Evolutionary conservation across 2,329 filamentous ascomycete genomes (phyloP), one percentile per base, ranked within the genome.

Genomic region (Colletotrichum sp.): DNA sequence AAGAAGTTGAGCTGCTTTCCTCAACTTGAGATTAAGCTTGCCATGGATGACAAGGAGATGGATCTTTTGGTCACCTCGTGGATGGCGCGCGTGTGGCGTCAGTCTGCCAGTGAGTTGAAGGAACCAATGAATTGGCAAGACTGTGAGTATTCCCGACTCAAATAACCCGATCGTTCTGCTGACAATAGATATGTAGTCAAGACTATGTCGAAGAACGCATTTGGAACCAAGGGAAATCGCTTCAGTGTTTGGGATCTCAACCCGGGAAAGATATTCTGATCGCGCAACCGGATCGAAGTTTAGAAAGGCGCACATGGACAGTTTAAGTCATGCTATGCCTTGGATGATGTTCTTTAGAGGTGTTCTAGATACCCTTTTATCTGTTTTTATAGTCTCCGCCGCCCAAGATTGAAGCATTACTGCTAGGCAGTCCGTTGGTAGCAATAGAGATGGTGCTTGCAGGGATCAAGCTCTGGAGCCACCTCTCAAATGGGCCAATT

Each of bases 31-130:
- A 78, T 83, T 6, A 80, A 80, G 34, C 55, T 52, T 1, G 64
- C 18, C 0, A 60, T 82, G 22, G 76, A 79, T 2, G 80, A 81
- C n/a, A 83, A 80, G 62, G 36, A 79, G 10, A 72, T 82, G 44
- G 82, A 83, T 75, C 67, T 83, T 3, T 52, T 83, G 15, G 81
- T 83, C 1, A 71, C 81, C 1, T 81, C 81, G 10, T 83, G 82
- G 82, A 79, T 79, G 66, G 80, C 81, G 4, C 74, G 81, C 6
- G 26, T 83, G 5, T 83, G 81, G 81, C 80, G 78, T 13, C 79
- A 82, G 62, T 78, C 80, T 0, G 71, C 77, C 52, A 77, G 75
- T 5, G 78, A 81, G n/a, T 59, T 77, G 18, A 78, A 78, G n/a
- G 77, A 80, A 15, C 72, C 79, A 2, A 63, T 80, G 62, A 78